Evolutionary conservation across 2,329 filamentous ascomycete genomes (phyloP).

Genomic region (Lachnellula arida): DNA sequence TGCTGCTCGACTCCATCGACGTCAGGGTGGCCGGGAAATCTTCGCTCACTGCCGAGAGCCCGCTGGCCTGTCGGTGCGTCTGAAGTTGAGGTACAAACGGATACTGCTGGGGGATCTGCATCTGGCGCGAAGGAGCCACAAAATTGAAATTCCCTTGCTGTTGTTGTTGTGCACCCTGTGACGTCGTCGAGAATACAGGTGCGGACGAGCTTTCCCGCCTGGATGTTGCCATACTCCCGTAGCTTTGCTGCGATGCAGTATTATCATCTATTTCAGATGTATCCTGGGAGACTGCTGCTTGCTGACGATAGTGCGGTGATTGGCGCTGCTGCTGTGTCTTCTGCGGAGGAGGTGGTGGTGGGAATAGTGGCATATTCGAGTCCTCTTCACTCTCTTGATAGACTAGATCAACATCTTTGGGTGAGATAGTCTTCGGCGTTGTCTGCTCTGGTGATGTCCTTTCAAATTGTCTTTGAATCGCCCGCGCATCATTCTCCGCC

Average conservation of each 20-base stretch:
- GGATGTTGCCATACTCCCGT: slow-evolving; percentile 38
- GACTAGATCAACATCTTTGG: slow-evolving; percentile 85
- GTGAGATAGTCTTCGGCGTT: slow-evolving; percentile 83
- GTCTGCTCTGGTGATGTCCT: slow-evolving; percentile 36
- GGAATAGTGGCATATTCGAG: slow-evolving; percentile 68
- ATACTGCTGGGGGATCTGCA: slow-evolving; percentile 31
- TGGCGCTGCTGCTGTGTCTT: slow-evolving; percentile 39
- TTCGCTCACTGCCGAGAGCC: slow-evolving; percentile 26
- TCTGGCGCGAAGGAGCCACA: slow-evolving; percentile 35
- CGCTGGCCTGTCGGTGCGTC: slow-evolving; percentile 22
- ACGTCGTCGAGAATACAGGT: slow-evolving; percentile 29
- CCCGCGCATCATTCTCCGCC: slow-evolving; percentile 52
- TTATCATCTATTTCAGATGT: slow-evolving; percentile 32
- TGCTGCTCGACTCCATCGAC: slow-evolving; percentile 37
- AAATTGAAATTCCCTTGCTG: slow-evolving; percentile 40
- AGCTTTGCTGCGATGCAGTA: slow-evolving; percentile 36
- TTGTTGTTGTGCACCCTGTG: slow-evolving; percentile 17
- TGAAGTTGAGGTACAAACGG: slow-evolving; percentile 29
- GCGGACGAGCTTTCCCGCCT: slow-evolving; percentile 35
- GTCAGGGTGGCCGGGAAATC: slow-evolving; percentile 32
- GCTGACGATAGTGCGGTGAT: slow-evolving; percentile 35
- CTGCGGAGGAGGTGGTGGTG: slow-evolving; percentile 35
- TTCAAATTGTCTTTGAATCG: slow-evolving; percentile 37
- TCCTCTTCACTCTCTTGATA: slow-evolving; percentile 73
- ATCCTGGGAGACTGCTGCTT: slow-evolving; percentile 25